Base-by-base conservation (phyloP, 2,329 filamentous ascomycete species). In the Aspergillus quadricinctus region DNA sequence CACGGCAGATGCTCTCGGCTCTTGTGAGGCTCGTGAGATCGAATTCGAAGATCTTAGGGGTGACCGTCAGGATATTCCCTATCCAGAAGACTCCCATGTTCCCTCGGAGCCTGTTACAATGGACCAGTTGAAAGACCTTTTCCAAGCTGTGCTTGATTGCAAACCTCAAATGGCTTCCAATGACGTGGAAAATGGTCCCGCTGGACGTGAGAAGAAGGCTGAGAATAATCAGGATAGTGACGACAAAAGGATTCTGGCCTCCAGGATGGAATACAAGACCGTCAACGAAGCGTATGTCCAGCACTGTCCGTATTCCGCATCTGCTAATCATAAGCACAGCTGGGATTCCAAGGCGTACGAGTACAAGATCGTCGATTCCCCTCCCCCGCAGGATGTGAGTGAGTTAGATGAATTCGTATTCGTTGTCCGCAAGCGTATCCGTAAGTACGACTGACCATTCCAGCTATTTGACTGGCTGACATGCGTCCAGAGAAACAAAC, bases 401-500 rank as follows among this genome's bases (percentile, higher is more conserved):
- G n/a, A 48, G 10, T 48, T 17, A 27, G 41, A 45, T 21, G 41
- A 53, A 46, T 53, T 21, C n/a, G 28, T 53, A 46, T 53, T 53
- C 21, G 40, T 52, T 27, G 23, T 52, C 29, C 40, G 40, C 21
- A 46, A 52, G n/a, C 27, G 25, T 43, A 41, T 52, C 25, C 17
- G 50, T 52, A 40, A 40, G 37, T 40, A 40, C 3, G 2, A 2
- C 37, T 4, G 7, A 40, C 4, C 7, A 4, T 19, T 40, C 0
- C 14, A 40, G 37, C 37, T 40, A 14, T 40, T 40, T 40, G 14
- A 40, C 11, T 17, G 14, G 1, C 37, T 40, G 14, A 40, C 14
- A 40, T 40, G 14, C 4, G 2, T 17, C 11, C 6, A 40, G 37
- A 40, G 11, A 40, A 40, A 40, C 14, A 40, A 40, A 40, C 7